These are phyloP conservation scores for Pseudogymnoascus sp. DNA, from an alignment of 2,329 filamentous ascomycete genomes.

Conservation along the genomic window DNA sequence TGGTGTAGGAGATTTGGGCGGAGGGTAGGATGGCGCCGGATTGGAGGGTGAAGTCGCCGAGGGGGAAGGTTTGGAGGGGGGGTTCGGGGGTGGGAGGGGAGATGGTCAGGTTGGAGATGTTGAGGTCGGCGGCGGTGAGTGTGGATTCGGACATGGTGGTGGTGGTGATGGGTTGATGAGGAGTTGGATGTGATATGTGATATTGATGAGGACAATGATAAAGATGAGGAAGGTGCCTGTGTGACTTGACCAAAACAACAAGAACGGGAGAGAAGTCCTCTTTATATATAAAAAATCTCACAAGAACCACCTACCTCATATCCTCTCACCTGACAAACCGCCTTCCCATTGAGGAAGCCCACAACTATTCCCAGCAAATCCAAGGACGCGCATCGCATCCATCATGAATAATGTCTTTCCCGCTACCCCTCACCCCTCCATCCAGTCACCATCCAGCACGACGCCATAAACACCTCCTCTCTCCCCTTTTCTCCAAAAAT, in stretches of 20 bases:
- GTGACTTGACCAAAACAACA: background rate
- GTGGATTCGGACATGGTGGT: background rate
- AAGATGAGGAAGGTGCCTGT: background rate
- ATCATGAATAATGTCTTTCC: background rate
- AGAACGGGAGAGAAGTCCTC: background rate
- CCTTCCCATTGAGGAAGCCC: background rate
- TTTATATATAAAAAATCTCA: background rate
- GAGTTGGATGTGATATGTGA: background rate
- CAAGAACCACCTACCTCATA: background rate
- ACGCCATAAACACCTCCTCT: background rate
- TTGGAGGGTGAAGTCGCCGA: conserved; percentile 60
- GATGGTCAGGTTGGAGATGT: background rate
- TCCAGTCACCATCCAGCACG: background rate
- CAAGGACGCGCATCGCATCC: background rate
- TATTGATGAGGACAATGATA: background rate
- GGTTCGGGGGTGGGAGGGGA: background rate
- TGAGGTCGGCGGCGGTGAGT: background rate
- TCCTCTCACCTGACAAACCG: background rate
- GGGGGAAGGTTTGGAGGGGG: conserved; percentile 38
- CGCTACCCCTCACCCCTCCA: background rate
- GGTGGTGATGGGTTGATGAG: background rate
- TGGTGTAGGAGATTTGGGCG: conserved; percentile 69
- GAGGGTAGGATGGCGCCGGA: conserved; percentile 52
- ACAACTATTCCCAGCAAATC: background rate
- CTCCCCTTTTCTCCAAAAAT: background rate